These are phyloP conservation scores for Chrysoporthe puriensis DNA, from an alignment of 2,329 filamentous ascomycete genomes.

Conservation along the genomic window DNA sequence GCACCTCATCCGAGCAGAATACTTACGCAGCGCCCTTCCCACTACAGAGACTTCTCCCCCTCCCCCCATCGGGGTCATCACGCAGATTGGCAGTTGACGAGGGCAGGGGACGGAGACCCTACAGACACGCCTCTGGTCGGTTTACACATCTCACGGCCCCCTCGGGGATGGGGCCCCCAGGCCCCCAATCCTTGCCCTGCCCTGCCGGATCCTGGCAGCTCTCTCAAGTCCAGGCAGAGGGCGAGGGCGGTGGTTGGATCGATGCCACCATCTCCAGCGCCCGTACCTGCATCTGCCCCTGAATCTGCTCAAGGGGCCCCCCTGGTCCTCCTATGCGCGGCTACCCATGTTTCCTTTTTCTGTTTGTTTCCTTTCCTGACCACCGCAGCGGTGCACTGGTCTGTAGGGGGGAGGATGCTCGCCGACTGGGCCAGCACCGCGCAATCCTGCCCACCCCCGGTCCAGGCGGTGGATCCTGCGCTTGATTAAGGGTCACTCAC, in stretches of 20 bases:
- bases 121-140: conserved; percentile 23
- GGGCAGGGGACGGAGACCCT: conserved; percentile 1
- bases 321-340: conserved; percentile 17
- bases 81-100: neutral
- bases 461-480: conserved; percentile 13
- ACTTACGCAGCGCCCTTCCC: neutral
- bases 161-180: conserved; percentile 2
- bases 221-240: conserved; percentile 8
- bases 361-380: conserved; percentile 18
- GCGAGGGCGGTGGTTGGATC: conserved; percentile 22
- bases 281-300: conserved; percentile 30
- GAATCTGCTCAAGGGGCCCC: conserved; percentile 18
- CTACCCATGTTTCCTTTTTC: conserved; percentile 8
- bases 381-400: conserved; percentile 11
- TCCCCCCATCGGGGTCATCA: neutral
- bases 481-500: conserved; percentile 27
- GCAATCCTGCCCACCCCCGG: conserved; percentile 15
- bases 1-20: neutral
- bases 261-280: conserved; percentile 18
- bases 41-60: no score
- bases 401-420: neutral
- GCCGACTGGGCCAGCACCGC: conserved; percentile 19
- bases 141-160: neutral
- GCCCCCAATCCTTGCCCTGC: conserved; percentile 7
- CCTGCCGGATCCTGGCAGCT: conserved; percentile 16